A percentile compares a stretch with the other conserved stretches of the same genome.
Evolutionary conservation across 140 eudicot species (phyloP).

Genomic region (Ambrosia hybrid): DNA sequence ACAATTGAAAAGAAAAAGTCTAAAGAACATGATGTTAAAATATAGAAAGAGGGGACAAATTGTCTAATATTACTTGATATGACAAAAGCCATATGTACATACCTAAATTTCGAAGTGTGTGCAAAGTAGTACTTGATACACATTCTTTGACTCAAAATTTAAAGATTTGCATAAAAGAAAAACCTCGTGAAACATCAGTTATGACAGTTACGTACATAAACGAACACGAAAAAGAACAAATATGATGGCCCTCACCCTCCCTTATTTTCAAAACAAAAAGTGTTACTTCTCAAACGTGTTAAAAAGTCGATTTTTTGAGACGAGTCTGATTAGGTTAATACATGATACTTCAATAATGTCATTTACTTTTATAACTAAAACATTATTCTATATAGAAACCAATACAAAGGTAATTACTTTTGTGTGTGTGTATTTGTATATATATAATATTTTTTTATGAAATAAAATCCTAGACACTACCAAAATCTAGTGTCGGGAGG

Average conservation of each 20-base stretch:
- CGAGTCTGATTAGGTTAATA: not conserved
- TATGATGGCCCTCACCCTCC: not conserved
- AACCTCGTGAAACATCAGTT: not conserved
- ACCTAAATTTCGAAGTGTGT: constrained; percentile 36
- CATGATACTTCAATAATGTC: not conserved
- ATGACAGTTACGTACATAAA: not conserved
- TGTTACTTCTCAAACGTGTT: not conserved
- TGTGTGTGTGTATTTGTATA: not conserved
- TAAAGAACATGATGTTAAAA: constrained; percentile 40
- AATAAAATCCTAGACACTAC: not conserved
- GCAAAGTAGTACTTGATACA: constrained; percentile 30
- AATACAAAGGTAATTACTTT: not conserved
- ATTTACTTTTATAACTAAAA: not conserved
- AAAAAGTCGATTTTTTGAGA: not conserved
- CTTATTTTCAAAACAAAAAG: no score
- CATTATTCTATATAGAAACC: not conserved
- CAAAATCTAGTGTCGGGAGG: constrained; percentile 5
- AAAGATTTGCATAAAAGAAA: not conserved
- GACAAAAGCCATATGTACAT: constrained; percentile 29
- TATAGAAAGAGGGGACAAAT: constrained; percentile 35
- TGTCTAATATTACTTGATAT: constrained; percentile 40
- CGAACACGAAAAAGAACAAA: not conserved
- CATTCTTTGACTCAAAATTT: constrained; percentile 34
- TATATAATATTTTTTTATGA: not conserved
- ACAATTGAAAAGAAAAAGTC: constrained; percentile 36